Evolutionary conservation across 805 yeast genomes (phyloP).

Genomic region (Spathaspora passalidarum): DNA sequence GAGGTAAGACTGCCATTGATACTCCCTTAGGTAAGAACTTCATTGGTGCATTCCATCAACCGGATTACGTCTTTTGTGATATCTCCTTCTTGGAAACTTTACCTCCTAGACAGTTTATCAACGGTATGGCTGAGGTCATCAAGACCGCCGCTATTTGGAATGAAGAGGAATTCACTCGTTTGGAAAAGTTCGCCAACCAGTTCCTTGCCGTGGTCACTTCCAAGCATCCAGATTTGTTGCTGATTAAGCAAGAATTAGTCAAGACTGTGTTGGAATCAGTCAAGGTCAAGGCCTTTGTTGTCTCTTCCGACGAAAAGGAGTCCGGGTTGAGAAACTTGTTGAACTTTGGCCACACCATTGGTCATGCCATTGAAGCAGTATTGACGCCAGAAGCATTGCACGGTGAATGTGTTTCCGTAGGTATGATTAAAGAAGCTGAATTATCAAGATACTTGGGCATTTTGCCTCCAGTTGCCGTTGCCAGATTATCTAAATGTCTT

Average conservation of each 20-base stretch:
- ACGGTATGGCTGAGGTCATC: conserved; percentile 97
- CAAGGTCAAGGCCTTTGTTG: conserved; percentile 90
- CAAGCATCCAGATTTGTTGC: conserved; percentile 48
- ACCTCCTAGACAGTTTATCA: conserved; percentile 91
- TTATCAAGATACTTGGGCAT: conserved; percentile 88
- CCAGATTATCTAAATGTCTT: conserved; percentile 79
- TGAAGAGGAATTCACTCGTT: conserved; percentile 78
- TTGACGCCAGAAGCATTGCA: conserved; percentile 94
- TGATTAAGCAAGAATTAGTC: conserved; percentile 71
- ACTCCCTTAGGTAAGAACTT: conserved; percentile 95
- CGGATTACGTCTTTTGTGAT: conserved; percentile 83
- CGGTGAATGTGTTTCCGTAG: conserved; percentile 99
- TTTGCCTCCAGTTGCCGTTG: conserved; percentile 88
- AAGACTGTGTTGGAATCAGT: conserved; percentile 83
- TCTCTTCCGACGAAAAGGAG: conserved; percentile 90
- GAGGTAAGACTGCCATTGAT: conserved; percentile 98
- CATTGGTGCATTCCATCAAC: conserved; percentile 98
- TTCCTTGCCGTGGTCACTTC: conserved; percentile 64
- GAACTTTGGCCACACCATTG: conserved; percentile 95
- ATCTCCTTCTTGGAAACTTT: conserved; percentile 81
- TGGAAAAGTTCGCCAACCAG: conserved; percentile 69
- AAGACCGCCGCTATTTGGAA: conserved; percentile 99
- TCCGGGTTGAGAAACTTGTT: conserved; percentile 88
- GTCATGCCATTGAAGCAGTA: conserved; percentile 98
- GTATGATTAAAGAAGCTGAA: conserved; percentile 93